A percentile compares a stretch with the other conserved stretches of the same genome.
Conservation (phyloP, 139 green algal species). For the Tetradesmus obliquus region DNA sequence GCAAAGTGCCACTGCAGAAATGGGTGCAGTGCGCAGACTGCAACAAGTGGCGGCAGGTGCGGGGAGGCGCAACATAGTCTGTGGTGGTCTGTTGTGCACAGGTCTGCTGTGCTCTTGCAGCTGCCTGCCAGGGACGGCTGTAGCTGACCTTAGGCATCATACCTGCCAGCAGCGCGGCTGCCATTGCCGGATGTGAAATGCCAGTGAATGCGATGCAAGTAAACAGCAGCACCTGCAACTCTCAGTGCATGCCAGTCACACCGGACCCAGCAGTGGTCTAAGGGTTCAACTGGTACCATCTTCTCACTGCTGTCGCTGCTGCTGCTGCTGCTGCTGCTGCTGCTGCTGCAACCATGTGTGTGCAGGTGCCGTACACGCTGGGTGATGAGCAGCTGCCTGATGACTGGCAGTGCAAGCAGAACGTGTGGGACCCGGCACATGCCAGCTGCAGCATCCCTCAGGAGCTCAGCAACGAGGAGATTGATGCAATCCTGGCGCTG, state of each 20-base stretch:
- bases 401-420: conserved; percentile 82
- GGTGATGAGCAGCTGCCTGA: conserved; percentile 80
- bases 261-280: no score
- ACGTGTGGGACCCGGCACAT: conserved; percentile 75
- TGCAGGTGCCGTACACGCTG: conserved; percentile 78
- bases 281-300: no score
- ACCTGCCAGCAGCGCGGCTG: no score
- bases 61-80: neutral
- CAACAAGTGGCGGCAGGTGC: conserved; percentile 86
- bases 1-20: conserved; percentile 70
- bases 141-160: no score
- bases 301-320: neutral
- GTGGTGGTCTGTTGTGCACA: no score
- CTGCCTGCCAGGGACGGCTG: neutral
- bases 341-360: neutral
- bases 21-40: conserved; percentile 90
- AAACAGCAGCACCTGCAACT: no score
- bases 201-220: no score
- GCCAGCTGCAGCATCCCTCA: conserved; percentile 74
- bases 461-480: conserved; percentile 75
- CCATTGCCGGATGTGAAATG: no score
- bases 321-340: neutral
- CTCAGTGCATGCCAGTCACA: no score
- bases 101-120: no score
- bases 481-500: conserved; percentile 74